These are phyloP conservation scores for Tetraselmis chui DNA, from an alignment of 139 green algal genomes.

Conservation along the genomic window DNA sequence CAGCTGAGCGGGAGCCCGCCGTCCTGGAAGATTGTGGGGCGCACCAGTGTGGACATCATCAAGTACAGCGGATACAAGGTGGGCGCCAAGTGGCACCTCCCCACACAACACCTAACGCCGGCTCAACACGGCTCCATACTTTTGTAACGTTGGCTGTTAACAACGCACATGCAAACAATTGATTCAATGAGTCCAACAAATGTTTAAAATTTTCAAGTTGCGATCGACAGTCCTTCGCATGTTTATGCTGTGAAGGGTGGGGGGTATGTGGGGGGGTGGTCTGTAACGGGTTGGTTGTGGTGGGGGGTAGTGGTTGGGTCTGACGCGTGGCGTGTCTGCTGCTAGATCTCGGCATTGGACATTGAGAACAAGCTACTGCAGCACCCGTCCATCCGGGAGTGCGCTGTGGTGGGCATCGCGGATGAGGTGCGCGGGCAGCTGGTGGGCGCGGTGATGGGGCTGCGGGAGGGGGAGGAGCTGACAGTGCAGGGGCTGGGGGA, in stretches of 20 bases:
- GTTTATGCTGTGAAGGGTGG: too few relatives aligned
- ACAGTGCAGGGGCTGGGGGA: background rate
- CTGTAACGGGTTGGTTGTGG: too few relatives aligned
- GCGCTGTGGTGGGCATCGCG: conserved; percentile 75
- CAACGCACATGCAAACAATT: too few relatives aligned
- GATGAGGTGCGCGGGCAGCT: conserved; percentile 73
- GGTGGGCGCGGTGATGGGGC: conserved; percentile 44
- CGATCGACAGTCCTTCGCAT: too few relatives aligned
- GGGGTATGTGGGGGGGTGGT: too few relatives aligned
- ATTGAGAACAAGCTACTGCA: conserved; percentile 75
- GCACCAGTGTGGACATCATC: conserved; percentile 89
- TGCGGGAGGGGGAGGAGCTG: conserved; percentile 1
- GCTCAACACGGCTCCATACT: too few relatives aligned
- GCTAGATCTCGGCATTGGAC: conserved; percentile 46
- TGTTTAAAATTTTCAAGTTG: too few relatives aligned
- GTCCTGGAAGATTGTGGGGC: conserved; percentile 76
- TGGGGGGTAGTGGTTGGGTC: too few relatives aligned
- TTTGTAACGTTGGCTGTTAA: too few relatives aligned
- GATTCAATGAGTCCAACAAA: too few relatives aligned
- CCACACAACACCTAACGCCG: background rate
- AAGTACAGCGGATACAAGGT: conserved; percentile 92
- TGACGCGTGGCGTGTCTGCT: too few relatives aligned
- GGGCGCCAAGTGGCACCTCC: conserved; percentile 11
- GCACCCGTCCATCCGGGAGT: conserved; percentile 63
- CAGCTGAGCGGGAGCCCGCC: conserved; percentile 31